Conservation (phyloP, 2,329 filamentous ascomycete genomes). For the Periconia sp. region DNA sequence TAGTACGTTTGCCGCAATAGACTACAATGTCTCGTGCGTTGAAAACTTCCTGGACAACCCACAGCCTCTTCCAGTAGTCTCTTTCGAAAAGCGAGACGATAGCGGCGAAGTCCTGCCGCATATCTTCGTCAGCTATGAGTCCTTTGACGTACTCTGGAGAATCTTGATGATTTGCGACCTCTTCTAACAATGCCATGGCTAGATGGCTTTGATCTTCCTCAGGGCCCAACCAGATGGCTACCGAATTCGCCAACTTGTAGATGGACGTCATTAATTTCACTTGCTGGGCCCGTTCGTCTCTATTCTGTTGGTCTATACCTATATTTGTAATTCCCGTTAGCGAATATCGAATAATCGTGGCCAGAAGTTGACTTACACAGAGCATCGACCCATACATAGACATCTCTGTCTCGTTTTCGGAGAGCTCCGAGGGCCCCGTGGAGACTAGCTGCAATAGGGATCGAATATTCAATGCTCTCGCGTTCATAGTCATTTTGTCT, state of each 20-base stretch:
- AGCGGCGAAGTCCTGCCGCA: too few species aligned
- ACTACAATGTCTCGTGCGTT: conserved; percentile 44
- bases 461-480: too few species aligned
- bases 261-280: conserved; percentile 27
- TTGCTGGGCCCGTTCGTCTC: conserved; percentile 21
- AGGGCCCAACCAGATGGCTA: conserved; percentile 35
- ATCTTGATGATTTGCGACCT: conserved; percentile 29
- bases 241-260: conserved; percentile 19
- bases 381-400: conserved; percentile 34
- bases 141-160: conserved; percentile 31
- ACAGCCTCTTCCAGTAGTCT: conserved; percentile 47
- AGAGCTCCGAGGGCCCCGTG: conserved; percentile 21
- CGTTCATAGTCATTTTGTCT: too few species aligned
- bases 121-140: too few species aligned
- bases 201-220: conserved; percentile 29
- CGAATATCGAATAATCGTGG: too few species aligned
- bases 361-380: too few species aligned
- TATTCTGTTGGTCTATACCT: conserved; percentile 34
- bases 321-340: too few species aligned
- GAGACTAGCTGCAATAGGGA: conserved; percentile 21
- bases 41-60: conserved; percentile 54
- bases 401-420: conserved; percentile 12
- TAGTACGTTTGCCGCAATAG: conserved; percentile 44
- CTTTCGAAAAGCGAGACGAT: conserved; percentile 43
- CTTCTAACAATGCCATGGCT: conserved; percentile 39